phyloP scores from a whole-genome alignment of 129 eudicot genomes.

The Chrysanthemum seticuspe region DNA sequence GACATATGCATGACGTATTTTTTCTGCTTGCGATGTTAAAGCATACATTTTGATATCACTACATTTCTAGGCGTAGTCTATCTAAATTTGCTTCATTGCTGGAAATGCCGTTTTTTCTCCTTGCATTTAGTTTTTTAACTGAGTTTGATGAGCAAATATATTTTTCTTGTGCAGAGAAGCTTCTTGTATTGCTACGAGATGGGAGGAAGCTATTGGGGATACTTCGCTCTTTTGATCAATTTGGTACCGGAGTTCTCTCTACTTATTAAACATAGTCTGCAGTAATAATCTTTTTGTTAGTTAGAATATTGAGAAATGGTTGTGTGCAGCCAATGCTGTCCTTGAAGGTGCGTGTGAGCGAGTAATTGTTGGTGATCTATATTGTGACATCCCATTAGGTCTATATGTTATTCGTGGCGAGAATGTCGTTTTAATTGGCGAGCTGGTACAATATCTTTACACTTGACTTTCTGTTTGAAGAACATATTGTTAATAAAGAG shows the following conservation, averaged over 20 bases:
- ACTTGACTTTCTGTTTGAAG: not conserved
- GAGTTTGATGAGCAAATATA: not conserved
- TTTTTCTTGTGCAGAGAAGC: slow-evolving; percentile 60
- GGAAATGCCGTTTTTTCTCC: not conserved
- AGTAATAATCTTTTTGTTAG: not conserved
- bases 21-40: not conserved
- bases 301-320: slow-evolving; percentile 17
- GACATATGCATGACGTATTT: not conserved
- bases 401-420: slow-evolving; percentile 93
- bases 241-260: slow-evolving; percentile 51
- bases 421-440: slow-evolving; percentile 95
- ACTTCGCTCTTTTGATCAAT: slow-evolving; percentile 97
- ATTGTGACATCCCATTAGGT: slow-evolving; percentile 94
- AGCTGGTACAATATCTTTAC: slow-evolving; percentile 53
- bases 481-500: slow-evolving; percentile 2
- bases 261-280: not conserved
- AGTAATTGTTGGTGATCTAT: slow-evolving; percentile 90
- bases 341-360: slow-evolving; percentile 97
- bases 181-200: slow-evolving; percentile 92
- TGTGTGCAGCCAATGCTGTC: slow-evolving; percentile 85
- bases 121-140: not conserved
- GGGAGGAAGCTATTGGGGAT: slow-evolving; percentile 88
- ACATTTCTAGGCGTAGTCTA: not conserved
- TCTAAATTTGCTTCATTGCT: not conserved
- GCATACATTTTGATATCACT: not conserved